Conservation (phyloP, 768 basidiomycete genomes). For the Exidia glandulosa region DNA sequence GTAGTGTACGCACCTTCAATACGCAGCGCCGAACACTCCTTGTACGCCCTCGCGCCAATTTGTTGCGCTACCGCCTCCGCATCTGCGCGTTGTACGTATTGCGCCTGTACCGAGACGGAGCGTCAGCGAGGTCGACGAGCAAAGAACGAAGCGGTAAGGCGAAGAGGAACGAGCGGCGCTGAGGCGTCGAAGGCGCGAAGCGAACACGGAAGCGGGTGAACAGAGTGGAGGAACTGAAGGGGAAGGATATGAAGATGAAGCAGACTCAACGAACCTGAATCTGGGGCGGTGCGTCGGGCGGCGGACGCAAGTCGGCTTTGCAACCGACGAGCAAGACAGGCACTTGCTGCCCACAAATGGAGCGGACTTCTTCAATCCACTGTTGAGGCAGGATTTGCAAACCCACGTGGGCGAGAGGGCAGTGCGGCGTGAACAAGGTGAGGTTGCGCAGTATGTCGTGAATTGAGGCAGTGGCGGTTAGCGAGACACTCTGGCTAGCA, state of each 20-base stretch:
- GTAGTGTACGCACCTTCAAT: too few relatives aligned
- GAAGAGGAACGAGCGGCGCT: too few relatives aligned
- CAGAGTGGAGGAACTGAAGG: too few relatives aligned
- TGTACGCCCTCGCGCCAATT: constrained; percentile 90
- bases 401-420: too few relatives aligned
- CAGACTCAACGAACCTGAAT: constrained; percentile 23
- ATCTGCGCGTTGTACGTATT: constrained; percentile 54
- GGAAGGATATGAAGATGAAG: too few relatives aligned
- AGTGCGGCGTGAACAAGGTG: too few relatives aligned
- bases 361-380: constrained; percentile 99
- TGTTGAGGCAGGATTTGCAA: too few relatives aligned
- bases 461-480: too few relatives aligned
- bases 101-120: neutral
- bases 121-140: neutral
- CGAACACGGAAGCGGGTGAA: too few relatives aligned
- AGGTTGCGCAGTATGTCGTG: too few relatives aligned
- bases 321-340: constrained; percentile 95
- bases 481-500: too few relatives aligned
- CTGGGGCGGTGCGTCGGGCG: constrained; percentile 30
- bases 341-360: constrained; percentile 85
- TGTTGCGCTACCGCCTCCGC: constrained; percentile 71
- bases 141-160: neutral
- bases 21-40: constrained; percentile 85
- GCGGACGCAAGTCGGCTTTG: constrained; percentile 84
- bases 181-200: too few relatives aligned